phyloP scores from a whole-genome alignment of 176 grass and related monocot species.

The Raddia guianensis region DNA sequence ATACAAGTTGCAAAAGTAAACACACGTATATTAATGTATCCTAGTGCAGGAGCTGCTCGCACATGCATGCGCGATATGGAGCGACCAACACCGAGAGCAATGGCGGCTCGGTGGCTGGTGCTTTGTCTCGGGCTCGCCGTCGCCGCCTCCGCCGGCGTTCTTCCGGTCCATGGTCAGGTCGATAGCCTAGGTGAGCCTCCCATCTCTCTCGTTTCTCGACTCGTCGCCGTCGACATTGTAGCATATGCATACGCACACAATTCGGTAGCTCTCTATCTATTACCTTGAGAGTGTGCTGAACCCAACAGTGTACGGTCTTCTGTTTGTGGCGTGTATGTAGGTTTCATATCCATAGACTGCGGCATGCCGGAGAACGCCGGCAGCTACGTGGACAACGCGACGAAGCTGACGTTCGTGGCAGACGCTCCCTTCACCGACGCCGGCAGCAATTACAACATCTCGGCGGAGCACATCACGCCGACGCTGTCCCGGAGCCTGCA shows the following conservation, averaged over 20 bases:
- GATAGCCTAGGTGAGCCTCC: slow-evolving; percentile 35
- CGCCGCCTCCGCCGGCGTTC: neutral
- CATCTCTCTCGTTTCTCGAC: neutral
- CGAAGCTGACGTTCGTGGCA: slow-evolving; percentile 18
- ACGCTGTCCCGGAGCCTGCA: neutral
- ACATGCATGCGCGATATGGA: slow-evolving; percentile 1
- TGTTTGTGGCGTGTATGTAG: slow-evolving; percentile 23
- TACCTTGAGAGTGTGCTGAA: neutral
- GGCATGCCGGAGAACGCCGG: slow-evolving; percentile 41
- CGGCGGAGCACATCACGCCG: slow-evolving; percentile 7
- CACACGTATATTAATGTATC: neutral
- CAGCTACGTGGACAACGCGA: slow-evolving; percentile 37
- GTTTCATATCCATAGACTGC: slow-evolving; percentile 71
- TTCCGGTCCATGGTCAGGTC: slow-evolving; percentile 31
- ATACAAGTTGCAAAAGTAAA: neutral
- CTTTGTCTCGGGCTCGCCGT: slow-evolving; percentile 32
- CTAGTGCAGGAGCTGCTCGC: neutral
- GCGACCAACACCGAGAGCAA: neutral
- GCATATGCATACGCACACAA: neutral
- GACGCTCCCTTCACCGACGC: slow-evolving; percentile 50
- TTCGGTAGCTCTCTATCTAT: neutral
- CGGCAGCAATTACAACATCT: slow-evolving; percentile 49
- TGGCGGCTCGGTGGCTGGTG: slow-evolving; percentile 14
- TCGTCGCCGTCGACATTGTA: no score
- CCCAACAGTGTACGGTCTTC: no score